phyloP scores from a whole-genome alignment of 441 rosid genomes.

The Mallotus repandus region DNA sequence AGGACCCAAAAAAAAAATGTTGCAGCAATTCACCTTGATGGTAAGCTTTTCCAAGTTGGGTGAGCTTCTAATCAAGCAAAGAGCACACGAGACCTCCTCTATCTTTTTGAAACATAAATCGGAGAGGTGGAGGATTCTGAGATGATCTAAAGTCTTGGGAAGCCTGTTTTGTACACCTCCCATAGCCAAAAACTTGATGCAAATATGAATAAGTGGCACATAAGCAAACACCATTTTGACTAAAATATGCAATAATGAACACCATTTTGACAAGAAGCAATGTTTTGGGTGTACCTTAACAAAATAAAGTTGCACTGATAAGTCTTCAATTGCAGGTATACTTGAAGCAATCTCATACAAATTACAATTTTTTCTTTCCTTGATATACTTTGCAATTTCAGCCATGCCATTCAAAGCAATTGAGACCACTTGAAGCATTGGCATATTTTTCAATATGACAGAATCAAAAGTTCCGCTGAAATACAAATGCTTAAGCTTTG shows the following conservation, averaged over 20 bases:
- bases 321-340: slow-evolving; percentile 8
- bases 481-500: slow-evolving; percentile 8
- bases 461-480: slow-evolving; percentile 17
- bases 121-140: slow-evolving; percentile 10
- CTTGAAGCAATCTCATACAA: slow-evolving; percentile 6
- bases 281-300: background rate
- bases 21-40: background rate
- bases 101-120: slow-evolving; percentile 7
- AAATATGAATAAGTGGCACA: too few species aligned
- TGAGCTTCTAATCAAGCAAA: slow-evolving; percentile 21
- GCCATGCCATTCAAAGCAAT: slow-evolving; percentile 7
- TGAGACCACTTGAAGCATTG: slow-evolving; percentile 14
- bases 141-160: slow-evolving; percentile 1
- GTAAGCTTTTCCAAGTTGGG: slow-evolving; percentile 21
- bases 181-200: slow-evolving; percentile 12
- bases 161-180: slow-evolving; percentile 17
- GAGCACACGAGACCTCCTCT: slow-evolving; percentile 19
- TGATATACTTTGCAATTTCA: slow-evolving; percentile 14
- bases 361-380: slow-evolving; percentile 10
- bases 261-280: too few species aligned
- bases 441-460: slow-evolving; percentile 10
- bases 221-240: too few species aligned
- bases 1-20: too few species aligned
- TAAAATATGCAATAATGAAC: too few species aligned
- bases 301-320: background rate